phyloP scores from a whole-genome alignment of 164 flowering plant genomes.

The Euptelea pleiosperma region DNA sequence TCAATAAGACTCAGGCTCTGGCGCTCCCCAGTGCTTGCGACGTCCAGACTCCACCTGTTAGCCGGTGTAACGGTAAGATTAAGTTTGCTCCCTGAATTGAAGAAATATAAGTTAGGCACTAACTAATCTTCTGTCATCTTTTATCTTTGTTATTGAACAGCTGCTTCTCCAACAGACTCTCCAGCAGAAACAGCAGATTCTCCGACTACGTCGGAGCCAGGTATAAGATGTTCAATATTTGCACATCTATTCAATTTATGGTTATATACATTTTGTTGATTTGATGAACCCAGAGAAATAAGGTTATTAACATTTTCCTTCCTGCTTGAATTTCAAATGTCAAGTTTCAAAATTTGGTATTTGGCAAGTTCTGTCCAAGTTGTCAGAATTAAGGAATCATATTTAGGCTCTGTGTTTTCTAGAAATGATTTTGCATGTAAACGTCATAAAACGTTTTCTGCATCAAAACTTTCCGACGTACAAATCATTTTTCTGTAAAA shows the following conservation, averaged over 20 bases:
- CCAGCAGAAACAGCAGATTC: conserved; percentile 39
- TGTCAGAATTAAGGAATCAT: too few species aligned
- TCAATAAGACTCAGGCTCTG: conserved; percentile 72
- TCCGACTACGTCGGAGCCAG: conserved; percentile 36
- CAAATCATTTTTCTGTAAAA: too few species aligned
- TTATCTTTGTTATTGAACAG: conserved; percentile 20
- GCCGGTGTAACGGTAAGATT: conserved; percentile 55
- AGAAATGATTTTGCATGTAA: too few species aligned
- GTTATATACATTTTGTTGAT: background rate
- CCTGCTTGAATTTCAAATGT: background rate
- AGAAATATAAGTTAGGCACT: background rate
- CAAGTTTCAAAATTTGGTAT: too few species aligned
- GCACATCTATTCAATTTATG: background rate
- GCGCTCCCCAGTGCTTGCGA: conserved; percentile 66
- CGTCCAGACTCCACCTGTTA: conserved; percentile 66
- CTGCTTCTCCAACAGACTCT: conserved; percentile 45
- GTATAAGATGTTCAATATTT: conserved; percentile 17
- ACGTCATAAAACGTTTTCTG: too few species aligned
- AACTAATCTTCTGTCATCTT: conserved; percentile 2
- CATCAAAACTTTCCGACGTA: too few species aligned
- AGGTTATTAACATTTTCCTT: background rate
- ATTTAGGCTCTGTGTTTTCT: too few species aligned
- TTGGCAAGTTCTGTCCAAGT: too few species aligned
- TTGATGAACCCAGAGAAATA: background rate
- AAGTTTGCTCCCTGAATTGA: background rate